These are phyloP conservation scores for Dictyostelium intermedium DNA, from an alignment of 78 protist species.

Conservation along the genomic window DNA sequence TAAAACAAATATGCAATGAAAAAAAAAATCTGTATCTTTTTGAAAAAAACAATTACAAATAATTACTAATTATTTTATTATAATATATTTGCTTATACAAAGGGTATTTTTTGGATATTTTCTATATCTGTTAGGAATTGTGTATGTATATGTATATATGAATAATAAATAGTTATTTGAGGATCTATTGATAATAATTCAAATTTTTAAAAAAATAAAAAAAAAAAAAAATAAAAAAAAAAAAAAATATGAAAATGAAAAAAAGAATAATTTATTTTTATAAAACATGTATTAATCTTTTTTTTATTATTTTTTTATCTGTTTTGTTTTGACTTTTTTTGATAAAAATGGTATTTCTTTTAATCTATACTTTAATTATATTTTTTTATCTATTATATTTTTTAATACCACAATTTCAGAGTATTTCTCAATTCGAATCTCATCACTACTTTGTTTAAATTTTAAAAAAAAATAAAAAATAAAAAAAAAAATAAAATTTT, in stretches of 20 bases:
- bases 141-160: too few relatives aligned
- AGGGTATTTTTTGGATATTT: too few relatives aligned
- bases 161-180: too few relatives aligned
- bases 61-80: neutral
- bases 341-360: neutral
- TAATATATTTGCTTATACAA: neutral
- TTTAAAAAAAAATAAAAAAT: neutral
- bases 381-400: neutral
- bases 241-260: neutral
- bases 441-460: neutral
- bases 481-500: neutral
- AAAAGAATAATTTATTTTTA: neutral
- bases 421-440: neutral
- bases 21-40: neutral
- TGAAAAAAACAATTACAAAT: neutral
- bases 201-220: neutral
- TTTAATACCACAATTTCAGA: neutral
- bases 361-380: neutral
- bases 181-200: neutral
- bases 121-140: neutral
- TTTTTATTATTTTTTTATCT: too few relatives aligned
- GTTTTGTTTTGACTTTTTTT: too few relatives aligned
- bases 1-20: neutral
- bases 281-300: neutral
- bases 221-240: neutral